Evolutionary conservation across 2,329 filamentous ascomycete species (phyloP).

Genomic region (Aspergillus chevalieri): DNA sequence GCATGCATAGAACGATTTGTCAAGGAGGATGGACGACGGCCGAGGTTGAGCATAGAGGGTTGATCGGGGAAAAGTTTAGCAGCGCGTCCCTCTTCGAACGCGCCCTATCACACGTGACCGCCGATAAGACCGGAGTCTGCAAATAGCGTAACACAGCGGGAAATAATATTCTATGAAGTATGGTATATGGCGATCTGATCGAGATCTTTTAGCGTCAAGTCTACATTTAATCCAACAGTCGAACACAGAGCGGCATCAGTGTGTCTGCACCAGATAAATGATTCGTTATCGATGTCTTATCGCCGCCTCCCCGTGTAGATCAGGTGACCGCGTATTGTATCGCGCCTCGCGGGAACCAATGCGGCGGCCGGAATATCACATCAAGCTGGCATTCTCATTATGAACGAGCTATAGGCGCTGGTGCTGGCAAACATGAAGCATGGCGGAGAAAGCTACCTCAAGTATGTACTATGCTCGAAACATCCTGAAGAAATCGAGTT

Average conservation of each 20-base stretch:
- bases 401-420: not conserved
- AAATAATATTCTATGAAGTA: not conserved
- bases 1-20: constrained; percentile 23
- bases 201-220: no score
- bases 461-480: constrained; percentile 20
- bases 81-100: constrained; percentile 2
- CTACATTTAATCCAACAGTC: no score
- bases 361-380: not conserved
- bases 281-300: not conserved
- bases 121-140: constrained; percentile 9
- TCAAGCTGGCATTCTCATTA: not conserved
- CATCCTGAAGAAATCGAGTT: not conserved
- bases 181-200: no score
- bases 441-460: constrained; percentile 30
- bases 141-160: not conserved
- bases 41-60: not conserved
- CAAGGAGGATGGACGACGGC: not conserved
- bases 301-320: not conserved
- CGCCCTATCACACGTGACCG: constrained; percentile 16
- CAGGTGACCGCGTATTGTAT: not conserved
- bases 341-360: not conserved
- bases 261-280: no score
- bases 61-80: not conserved
- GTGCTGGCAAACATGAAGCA: constrained; percentile 32
- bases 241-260: no score